A percentile compares a stretch with the other conserved stretches of the same genome.
These are phyloP conservation scores for Trichoderma sp. DNA, from an alignment of 2,329 filamentous ascomycete genomes.

Conservation along the genomic window DNA sequence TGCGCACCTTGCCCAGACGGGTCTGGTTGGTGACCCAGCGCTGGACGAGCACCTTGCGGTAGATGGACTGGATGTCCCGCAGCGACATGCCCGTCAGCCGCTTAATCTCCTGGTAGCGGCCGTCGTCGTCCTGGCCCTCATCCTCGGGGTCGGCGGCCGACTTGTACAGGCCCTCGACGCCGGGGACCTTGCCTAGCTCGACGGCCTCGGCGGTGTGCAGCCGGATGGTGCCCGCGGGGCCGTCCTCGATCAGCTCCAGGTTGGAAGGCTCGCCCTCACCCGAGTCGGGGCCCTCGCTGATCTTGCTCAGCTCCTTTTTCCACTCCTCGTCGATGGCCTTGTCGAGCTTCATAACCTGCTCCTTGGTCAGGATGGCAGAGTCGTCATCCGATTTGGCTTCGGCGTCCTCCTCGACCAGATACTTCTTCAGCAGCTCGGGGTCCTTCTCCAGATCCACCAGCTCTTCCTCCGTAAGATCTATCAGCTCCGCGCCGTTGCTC, in stretches of 20 bases:
- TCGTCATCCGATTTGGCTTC: conserved; percentile 31
- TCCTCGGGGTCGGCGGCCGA: conserved; percentile 51
- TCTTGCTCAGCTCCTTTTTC: conserved; percentile 41
- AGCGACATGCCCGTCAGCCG: conserved; percentile 56
- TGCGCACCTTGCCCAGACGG: conserved; percentile 88
- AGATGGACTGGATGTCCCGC: conserved; percentile 54
- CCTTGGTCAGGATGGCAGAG: conserved; percentile 35
- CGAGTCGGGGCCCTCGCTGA: conserved; percentile 34
- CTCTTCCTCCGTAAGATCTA: conserved; percentile 54
- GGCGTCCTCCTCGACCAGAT: conserved; percentile 37
- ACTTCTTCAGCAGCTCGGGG: conserved; percentile 42
- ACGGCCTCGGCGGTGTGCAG: conserved; percentile 48
- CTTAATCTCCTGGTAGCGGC: conserved; percentile 54
- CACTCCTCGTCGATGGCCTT: conserved; percentile 40
- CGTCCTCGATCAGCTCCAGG: conserved; percentile 41
- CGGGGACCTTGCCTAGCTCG: conserved; percentile 54
- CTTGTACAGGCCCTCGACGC: conserved; percentile 55
- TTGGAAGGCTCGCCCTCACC: conserved; percentile 36
- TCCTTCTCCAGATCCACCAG: conserved; percentile 44
- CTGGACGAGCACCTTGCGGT: conserved; percentile 70
- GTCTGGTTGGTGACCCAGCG: conserved; percentile 89
- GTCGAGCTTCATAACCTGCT: conserved; percentile 41
- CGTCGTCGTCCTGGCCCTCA: conserved; percentile 51
- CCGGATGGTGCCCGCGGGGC: conserved; percentile 38
- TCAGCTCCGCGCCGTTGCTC: conserved; percentile 44